Evolutionary conservation across 768 basidiomycete species (phyloP).

Genomic region (Mycena alexandri): DNA sequence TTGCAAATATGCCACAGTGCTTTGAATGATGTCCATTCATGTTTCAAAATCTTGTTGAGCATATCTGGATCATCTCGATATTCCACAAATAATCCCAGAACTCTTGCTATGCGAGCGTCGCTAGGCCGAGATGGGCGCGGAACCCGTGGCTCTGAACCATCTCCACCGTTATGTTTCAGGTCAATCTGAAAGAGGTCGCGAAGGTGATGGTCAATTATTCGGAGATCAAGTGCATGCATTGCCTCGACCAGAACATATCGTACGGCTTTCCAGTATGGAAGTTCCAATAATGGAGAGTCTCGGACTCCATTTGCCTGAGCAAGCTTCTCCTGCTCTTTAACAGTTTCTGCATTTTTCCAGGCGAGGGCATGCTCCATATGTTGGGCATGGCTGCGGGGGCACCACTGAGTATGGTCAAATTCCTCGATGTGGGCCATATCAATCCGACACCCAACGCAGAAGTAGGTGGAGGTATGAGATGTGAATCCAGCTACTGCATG

Average conservation of each 20-base stretch:
- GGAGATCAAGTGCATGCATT: constrained; percentile 57
- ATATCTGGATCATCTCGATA: background rate
- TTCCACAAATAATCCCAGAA: background rate
- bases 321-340: constrained; percentile 32
- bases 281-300: constrained; percentile 47
- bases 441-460: constrained; percentile 47
- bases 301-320: constrained; percentile 43
- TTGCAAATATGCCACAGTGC: constrained; percentile 26
- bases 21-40: background rate
- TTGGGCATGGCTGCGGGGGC: constrained; percentile 25
- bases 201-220: constrained; percentile 49
- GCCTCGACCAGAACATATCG: constrained; percentile 49
- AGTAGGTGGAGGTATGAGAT: constrained; percentile 33
- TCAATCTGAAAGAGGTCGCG: constrained; percentile 43
- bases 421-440: constrained; percentile 43
- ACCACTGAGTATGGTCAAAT: constrained; percentile 45
- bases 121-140: background rate
- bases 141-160: constrained; percentile 23
- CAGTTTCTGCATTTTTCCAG: constrained; percentile 41
- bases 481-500: constrained; percentile 45
- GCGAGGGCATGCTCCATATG: constrained; percentile 29
- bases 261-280: constrained; percentile 56
- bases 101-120: background rate
- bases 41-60: background rate
- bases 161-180: constrained; percentile 26